A percentile compares a stretch with the other conserved stretches of the same genome.
These are phyloP conservation scores for Xylaria polymorpha DNA, from an alignment of 2,329 filamentous ascomycete genomes.

Conservation along the genomic window DNA sequence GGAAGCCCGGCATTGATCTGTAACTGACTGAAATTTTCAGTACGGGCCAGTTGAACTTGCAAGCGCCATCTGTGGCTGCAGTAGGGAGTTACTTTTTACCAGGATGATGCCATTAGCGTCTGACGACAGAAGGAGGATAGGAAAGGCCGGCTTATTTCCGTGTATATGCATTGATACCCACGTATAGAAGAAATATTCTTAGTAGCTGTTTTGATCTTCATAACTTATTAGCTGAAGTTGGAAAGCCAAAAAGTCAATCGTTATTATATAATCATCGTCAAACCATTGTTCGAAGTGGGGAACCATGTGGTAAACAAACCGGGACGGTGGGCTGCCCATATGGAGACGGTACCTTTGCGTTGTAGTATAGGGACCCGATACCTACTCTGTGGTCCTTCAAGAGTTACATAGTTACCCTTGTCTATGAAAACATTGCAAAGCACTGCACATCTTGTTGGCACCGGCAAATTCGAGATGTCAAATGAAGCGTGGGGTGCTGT, in stretches of 20 bases:
- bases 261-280: conserved; percentile 21
- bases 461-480: conserved; percentile 1
- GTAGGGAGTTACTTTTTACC: not conserved
- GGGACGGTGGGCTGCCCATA: conserved; percentile 9
- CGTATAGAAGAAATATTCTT: not conserved
- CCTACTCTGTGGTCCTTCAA: no score
- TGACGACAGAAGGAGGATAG: not conserved
- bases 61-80: conserved; percentile 14
- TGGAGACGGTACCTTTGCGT: not conserved
- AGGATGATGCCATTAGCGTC: not conserved
- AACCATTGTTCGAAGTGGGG: conserved; percentile 12
- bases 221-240: conserved; percentile 5
- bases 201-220: not conserved
- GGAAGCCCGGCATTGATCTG: not conserved
- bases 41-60: conserved; percentile 1
- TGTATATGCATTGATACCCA: not conserved
- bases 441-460: not conserved
- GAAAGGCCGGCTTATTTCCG: conserved; percentile 14
- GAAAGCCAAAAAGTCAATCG: conserved; percentile 21
- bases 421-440: not conserved
- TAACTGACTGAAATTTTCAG: not conserved
- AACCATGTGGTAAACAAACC: conserved; percentile 26
- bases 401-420: not conserved
- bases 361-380: not conserved
- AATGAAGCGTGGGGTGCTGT: not conserved